Evolutionary conservation across 2,329 filamentous ascomycete species (phyloP).

Genomic region (Ophidiomyces ophidiicola): DNA sequence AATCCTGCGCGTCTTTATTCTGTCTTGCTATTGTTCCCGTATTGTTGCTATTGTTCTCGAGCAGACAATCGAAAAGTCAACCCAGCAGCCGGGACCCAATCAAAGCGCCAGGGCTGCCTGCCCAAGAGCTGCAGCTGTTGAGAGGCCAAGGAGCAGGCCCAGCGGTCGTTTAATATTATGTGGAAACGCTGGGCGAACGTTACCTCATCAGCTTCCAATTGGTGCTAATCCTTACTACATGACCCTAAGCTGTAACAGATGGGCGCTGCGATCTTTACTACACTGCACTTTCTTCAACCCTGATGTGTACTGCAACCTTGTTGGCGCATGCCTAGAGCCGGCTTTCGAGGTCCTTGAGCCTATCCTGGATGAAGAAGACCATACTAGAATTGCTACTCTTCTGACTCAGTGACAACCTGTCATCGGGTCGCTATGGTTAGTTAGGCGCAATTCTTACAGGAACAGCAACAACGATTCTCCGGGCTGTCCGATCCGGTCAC

Average conservation of each 20-base stretch:
- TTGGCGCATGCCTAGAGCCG: constrained; percentile 22
- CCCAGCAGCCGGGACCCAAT: too few relatives aligned
- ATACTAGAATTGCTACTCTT: constrained; percentile 5
- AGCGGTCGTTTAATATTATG: too few relatives aligned
- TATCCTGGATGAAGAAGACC: constrained; percentile 10
- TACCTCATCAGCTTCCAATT: too few relatives aligned
- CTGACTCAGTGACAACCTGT: constrained; percentile 4
- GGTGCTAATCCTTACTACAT: constrained; percentile 14
- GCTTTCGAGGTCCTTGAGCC: constrained; percentile 19
- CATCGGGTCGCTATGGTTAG: constrained; percentile 22
- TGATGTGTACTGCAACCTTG: constrained; percentile 21
- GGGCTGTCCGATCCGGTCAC: constrained; percentile 17
- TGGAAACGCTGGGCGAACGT: too few relatives aligned
- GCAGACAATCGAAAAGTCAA: too few relatives aligned
- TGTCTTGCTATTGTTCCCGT: too few relatives aligned
- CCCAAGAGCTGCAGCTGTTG: too few relatives aligned
- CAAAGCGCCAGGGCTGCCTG: too few relatives aligned
- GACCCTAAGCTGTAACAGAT: constrained; percentile 19
- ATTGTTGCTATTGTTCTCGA: too few relatives aligned
- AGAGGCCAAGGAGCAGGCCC: too few relatives aligned
- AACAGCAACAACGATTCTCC: constrained; percentile 15
- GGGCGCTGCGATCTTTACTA: constrained; percentile 19
- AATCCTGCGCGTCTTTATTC: too few relatives aligned
- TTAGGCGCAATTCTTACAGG: constrained; percentile 19
- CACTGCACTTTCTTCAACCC: constrained; percentile 21